phyloP scores from a whole-genome alignment of 1,284 basidiomycete species.

The Naganishia sp. region DNA sequence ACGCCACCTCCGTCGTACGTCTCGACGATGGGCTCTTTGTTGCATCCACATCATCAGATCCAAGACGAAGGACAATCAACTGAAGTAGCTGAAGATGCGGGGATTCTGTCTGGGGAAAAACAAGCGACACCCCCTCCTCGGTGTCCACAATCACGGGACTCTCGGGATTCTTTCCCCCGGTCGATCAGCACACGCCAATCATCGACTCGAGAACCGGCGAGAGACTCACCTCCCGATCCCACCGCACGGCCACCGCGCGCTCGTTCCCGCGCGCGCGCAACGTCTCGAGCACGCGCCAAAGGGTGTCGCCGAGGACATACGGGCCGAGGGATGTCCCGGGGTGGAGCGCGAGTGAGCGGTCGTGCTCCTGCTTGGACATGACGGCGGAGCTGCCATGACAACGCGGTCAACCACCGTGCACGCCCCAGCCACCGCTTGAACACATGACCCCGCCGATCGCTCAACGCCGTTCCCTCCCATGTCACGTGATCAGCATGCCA shows the following conservation, averaged over 20 bases:
- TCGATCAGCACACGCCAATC: neutral
- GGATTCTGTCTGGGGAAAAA: conserved; percentile 68
- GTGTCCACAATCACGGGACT: conserved; percentile 71
- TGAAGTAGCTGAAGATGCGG: conserved; percentile 53
- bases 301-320: conserved; percentile 63
- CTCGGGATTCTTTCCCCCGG: conserved; percentile 54
- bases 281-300: conserved; percentile 76
- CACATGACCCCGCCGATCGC: neutral
- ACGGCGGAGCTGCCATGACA: neutral
- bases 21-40: neutral
- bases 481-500: neutral
- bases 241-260: conserved; percentile 80
- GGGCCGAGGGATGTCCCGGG: conserved; percentile 9
- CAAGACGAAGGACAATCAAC: conserved; percentile 7
- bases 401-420: neutral
- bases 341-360: neutral
- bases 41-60: too few relatives aligned
- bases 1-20: conserved; percentile 55
- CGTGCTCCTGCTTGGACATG: neutral
- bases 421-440: neutral
- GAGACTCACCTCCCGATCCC: conserved; percentile 65
- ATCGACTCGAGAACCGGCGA: too few relatives aligned
- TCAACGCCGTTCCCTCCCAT: conserved; percentile 7
- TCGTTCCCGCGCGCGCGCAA: conserved; percentile 57
- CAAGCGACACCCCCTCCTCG: conserved; percentile 72